Conservation (phyloP, 2,329 filamentous ascomycete species). For the Microsporum canis region DNA sequence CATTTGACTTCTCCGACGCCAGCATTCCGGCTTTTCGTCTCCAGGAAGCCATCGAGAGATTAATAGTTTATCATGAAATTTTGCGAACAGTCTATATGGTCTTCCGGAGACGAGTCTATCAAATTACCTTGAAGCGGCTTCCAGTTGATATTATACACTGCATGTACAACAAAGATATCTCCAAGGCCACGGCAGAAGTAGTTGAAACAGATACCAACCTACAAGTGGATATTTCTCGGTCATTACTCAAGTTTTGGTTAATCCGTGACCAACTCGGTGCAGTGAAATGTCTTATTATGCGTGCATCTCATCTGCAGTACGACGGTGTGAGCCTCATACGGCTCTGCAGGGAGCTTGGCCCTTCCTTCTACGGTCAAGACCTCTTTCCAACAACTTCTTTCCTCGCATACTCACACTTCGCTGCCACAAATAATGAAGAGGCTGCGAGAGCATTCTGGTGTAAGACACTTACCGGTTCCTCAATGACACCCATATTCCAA, state of each 20-base stretch:
- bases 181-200: background rate
- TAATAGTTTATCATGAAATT: background rate
- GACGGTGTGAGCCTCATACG: conserved; percentile 51
- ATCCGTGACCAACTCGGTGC: background rate
- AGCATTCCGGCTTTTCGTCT: background rate
- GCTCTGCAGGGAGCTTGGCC: background rate
- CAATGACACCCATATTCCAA: background rate
- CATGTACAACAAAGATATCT: background rate
- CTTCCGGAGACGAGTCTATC: background rate
- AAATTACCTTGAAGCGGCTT: background rate
- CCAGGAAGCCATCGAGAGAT: background rate
- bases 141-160: background rate
- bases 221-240: background rate
- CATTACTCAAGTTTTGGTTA: background rate
- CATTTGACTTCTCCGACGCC: background rate
- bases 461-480: background rate
- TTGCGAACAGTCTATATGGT: background rate
- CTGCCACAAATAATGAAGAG: background rate
- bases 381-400: background rate
- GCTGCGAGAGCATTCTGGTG: background rate
- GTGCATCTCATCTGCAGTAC: conserved; percentile 53
- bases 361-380: background rate
- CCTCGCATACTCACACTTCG: background rate
- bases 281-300: conserved; percentile 38
- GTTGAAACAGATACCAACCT: background rate